Conservation (phyloP, 495 filamentous ascomycete species). For the Podospora anserina region DNA sequence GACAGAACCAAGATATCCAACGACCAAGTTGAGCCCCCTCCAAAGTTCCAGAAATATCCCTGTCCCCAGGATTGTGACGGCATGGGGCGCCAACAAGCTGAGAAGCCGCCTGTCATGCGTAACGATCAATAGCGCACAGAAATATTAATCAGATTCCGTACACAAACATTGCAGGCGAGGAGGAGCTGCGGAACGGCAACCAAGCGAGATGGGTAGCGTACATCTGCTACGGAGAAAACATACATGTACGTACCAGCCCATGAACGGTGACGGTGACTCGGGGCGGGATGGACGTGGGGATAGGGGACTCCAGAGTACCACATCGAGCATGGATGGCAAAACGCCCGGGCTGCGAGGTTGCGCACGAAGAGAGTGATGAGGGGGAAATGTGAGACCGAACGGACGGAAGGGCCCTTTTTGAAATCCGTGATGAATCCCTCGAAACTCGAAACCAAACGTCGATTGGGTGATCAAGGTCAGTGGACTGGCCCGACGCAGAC, state of each 20-base stretch:
- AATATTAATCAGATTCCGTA: constrained; percentile 5
- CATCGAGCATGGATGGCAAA: constrained; percentile 18
- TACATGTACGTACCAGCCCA: background rate
- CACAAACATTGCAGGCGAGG: background rate
- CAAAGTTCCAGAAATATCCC: background rate
- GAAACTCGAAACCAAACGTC: constrained; percentile 30
- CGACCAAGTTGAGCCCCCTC: background rate
- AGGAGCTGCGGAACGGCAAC: constrained; percentile 8
- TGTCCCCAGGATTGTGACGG: background rate
- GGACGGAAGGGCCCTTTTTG: constrained; percentile 14
- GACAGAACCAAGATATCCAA: background rate
- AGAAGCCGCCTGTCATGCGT: constrained; percentile 9
- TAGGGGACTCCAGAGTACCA: constrained; percentile 10
- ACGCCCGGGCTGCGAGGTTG: constrained; percentile 19
- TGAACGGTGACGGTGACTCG: constrained; percentile 2
- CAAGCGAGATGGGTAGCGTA: constrained; percentile 9
- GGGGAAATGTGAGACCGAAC: constrained; percentile 22
- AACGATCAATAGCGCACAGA: constrained; percentile 8
- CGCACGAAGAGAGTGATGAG: constrained; percentile 17
- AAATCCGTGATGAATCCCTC: constrained; percentile 10
- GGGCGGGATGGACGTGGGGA: constrained; percentile 10
- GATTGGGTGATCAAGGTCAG: constrained; percentile 21
- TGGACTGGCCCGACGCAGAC: constrained; percentile 6
- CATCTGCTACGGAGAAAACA: constrained; percentile 4
- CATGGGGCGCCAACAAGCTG: constrained; percentile 4